A percentile compares a stretch with the other conserved stretches of the same genome.
Conservation (phyloP, 208 protist species). For the Balamuthia mandrillaris region DNA sequence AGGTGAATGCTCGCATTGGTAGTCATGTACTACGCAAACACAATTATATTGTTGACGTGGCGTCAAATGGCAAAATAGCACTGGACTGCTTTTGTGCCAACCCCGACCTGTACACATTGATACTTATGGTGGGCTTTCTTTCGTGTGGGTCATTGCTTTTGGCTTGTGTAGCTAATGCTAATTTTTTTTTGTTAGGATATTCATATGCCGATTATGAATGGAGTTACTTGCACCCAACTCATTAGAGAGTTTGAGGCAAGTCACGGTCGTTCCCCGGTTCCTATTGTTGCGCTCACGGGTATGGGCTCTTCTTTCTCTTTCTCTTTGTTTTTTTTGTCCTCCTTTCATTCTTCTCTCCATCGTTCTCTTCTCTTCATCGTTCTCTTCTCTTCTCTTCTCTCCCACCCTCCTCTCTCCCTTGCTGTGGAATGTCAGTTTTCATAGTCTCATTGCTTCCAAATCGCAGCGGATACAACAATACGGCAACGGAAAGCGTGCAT, state of each 20-base stretch:
- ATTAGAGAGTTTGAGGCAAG: constrained; percentile 12
- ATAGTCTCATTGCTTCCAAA: too few relatives aligned
- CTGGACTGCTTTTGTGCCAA: constrained; percentile 26
- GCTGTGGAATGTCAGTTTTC: too few relatives aligned
- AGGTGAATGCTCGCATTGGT: background rate
- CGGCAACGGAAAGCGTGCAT: constrained; percentile 10
- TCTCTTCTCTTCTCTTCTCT: too few relatives aligned
- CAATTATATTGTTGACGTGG: constrained; percentile 19
- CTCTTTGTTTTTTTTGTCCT: too few relatives aligned
- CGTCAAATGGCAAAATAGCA: constrained; percentile 4
- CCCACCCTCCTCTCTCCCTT: too few relatives aligned
- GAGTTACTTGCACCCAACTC: constrained; percentile 15
- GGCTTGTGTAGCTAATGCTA: too few relatives aligned
- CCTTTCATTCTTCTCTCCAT: too few relatives aligned
- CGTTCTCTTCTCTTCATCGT: too few relatives aligned
- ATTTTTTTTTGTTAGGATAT: constrained; percentile 23
- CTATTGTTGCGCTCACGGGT: constrained; percentile 29
- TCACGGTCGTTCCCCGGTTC: background rate
- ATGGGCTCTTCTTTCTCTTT: too few relatives aligned
- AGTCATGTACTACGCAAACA: background rate
- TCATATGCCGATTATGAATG: constrained; percentile 36
- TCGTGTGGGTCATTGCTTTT: too few relatives aligned
- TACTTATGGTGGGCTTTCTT: constrained; percentile 37
- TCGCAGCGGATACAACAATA: constrained; percentile 20
- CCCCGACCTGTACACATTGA: constrained; percentile 34